Evolutionary conservation across 257 asterid species (phyloP).

Genomic region (Capsicum pubescens): DNA sequence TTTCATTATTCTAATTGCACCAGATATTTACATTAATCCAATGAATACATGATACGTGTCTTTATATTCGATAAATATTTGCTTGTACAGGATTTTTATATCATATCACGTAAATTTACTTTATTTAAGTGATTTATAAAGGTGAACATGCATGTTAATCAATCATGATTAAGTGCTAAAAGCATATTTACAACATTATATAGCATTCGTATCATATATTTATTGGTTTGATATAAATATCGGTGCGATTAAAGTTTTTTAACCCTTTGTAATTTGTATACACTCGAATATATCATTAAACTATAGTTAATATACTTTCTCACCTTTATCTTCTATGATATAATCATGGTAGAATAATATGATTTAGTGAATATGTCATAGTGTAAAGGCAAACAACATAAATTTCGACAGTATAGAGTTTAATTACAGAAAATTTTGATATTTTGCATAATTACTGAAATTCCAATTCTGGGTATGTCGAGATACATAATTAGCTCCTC

Average conservation of each 20-base stretch:
- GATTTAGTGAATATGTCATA: neutral
- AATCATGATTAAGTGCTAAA: neutral
- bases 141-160: neutral
- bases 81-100: too few species aligned
- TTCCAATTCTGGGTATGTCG: too few species aligned
- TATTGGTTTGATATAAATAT: neutral
- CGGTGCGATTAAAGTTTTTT: neutral
- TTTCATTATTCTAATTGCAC: too few species aligned
- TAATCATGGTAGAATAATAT: neutral
- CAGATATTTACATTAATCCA: too few species aligned
- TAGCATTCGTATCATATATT: neutral
- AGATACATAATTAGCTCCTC: too few species aligned
- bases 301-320: neutral
- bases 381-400: too few species aligned
- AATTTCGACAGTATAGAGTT: too few species aligned
- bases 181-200: neutral
- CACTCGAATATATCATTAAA: neutral
- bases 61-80: too few species aligned
- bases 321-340: neutral
- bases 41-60: too few species aligned
- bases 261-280: neutral
- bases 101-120: neutral
- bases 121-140: neutral
- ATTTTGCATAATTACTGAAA: too few species aligned
- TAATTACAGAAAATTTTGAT: too few species aligned